Evolutionary conservation across 805 yeast genomes (phyloP).

Genomic region (Yarrowia sp.): DNA sequence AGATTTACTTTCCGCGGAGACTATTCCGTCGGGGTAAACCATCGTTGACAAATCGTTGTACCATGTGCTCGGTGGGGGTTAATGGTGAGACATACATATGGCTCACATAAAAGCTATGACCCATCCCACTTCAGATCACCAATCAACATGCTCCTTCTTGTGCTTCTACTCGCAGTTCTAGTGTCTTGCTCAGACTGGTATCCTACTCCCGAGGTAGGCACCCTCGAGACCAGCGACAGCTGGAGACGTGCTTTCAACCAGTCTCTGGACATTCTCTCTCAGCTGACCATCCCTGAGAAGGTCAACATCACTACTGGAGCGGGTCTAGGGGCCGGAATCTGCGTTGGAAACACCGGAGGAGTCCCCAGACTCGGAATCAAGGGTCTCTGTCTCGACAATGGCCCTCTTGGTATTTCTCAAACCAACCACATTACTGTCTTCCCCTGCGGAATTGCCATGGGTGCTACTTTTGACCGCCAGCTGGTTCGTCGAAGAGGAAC

Average conservation of each 20-base stretch:
- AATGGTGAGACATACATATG: too few relatives aligned
- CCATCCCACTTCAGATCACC: too few relatives aligned
- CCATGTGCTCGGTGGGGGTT: too few relatives aligned
- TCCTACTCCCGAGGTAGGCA: constrained; percentile 32
- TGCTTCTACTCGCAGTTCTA: too few relatives aligned
- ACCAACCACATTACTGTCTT: constrained; percentile 56
- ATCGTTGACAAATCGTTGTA: too few relatives aligned
- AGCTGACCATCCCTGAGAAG: constrained; percentile 57
- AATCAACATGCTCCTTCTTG: too few relatives aligned
- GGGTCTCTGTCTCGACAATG: constrained; percentile 58
- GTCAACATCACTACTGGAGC: constrained; percentile 63
- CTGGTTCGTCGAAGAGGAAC: constrained; percentile 53
- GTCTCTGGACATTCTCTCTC: constrained; percentile 54
- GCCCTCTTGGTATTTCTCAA: constrained; percentile 55
- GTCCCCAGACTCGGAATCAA: constrained; percentile 56
- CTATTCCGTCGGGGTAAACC: too few relatives aligned
- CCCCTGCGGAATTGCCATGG: constrained; percentile 59
- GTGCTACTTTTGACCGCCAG: constrained; percentile 54
- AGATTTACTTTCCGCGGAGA: too few relatives aligned
- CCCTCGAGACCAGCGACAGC: constrained; percentile 37
- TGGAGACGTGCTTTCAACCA: constrained; percentile 59
- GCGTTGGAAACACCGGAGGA: constrained; percentile 56
- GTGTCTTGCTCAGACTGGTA: constrained; percentile 4
- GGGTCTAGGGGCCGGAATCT: constrained; percentile 57
- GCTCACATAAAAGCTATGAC: too few relatives aligned